Evolutionary conservation across 73 alveolate genomes (phyloP).

Genomic region (Loxodes magnus): DNA sequence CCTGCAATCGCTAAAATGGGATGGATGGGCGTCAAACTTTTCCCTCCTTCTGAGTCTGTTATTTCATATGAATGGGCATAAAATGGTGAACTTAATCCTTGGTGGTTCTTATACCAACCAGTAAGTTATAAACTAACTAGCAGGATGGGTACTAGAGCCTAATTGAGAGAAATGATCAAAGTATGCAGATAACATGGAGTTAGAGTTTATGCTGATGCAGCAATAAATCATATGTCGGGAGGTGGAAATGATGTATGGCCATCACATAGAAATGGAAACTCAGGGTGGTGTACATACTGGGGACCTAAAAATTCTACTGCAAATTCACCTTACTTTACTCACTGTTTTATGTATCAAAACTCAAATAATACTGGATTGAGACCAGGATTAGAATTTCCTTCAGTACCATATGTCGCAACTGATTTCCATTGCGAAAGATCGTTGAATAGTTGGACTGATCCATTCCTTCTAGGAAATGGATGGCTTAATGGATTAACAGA

Average conservation of each 20-base stretch:
- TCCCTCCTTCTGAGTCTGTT: conserved; percentile 83
- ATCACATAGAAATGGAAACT: conserved; percentile 56
- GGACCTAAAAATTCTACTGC: conserved; percentile 76
- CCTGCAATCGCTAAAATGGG: conserved; percentile 79
- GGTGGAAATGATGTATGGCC: conserved; percentile 88
- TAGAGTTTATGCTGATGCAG: conserved; percentile 93
- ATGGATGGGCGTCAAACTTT: conserved; percentile 86
- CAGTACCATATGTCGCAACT: conserved; percentile 74
- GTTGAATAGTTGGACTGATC: conserved; percentile 66
- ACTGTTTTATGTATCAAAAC: conserved; percentile 46
- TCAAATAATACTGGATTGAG: conserved; percentile 49
- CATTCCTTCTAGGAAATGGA: conserved; percentile 59
- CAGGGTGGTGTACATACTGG: no score
- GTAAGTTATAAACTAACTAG: conserved; percentile 73
- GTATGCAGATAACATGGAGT: conserved; percentile 73
- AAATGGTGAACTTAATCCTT: conserved; percentile 91
- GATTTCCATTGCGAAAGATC: conserved; percentile 90
- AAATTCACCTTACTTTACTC: conserved; percentile 80
- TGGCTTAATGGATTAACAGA: conserved; percentile 68
- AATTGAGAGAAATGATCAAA: conserved; percentile 73
- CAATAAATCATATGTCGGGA: conserved; percentile 88
- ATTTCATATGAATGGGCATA: conserved; percentile 69
- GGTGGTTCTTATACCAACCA: conserved; percentile 93
- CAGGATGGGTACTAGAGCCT: conserved; percentile 83
- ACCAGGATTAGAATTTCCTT: conserved; percentile 81